Conservation (phyloP, 2,329 filamentous ascomycete species). For the Penicillium occitanis region DNA sequence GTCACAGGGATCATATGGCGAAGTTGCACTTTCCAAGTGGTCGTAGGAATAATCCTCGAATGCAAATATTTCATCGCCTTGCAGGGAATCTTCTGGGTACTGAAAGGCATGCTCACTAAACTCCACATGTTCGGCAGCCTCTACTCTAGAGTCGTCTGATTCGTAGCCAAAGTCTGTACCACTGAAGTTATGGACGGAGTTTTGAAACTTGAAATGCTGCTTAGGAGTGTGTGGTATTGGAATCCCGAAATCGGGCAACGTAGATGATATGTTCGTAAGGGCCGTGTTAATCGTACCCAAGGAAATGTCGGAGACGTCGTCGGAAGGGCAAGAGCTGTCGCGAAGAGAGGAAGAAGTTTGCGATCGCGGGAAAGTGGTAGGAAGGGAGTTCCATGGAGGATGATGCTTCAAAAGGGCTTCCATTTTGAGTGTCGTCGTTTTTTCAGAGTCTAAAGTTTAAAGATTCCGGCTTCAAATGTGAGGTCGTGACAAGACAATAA, state of each 20-base stretch:
- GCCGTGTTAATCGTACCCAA: constrained; percentile 28
- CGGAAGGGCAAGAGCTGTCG: constrained; percentile 43
- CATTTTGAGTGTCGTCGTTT: constrained; percentile 27
- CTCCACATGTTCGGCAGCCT: constrained; percentile 25
- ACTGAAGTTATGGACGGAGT: constrained; percentile 17
- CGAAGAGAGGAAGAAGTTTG: constrained; percentile 34
- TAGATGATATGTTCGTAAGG: constrained; percentile 27
- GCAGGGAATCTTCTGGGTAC: constrained; percentile 18
- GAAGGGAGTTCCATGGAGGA: constrained; percentile 40
- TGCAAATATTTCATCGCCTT: constrained; percentile 20
- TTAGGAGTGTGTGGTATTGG: constrained; percentile 29
- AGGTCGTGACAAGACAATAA: neutral
- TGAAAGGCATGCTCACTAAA: constrained; percentile 13
- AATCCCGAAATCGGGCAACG: constrained; percentile 25
- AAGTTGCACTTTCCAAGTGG: constrained; percentile 20
- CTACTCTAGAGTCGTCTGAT: constrained; percentile 35
- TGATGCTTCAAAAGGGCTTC: constrained; percentile 28
- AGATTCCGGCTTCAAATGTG: neutral
- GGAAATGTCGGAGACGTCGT: constrained; percentile 39
- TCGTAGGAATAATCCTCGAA: constrained; percentile 18
- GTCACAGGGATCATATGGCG: constrained; percentile 16
- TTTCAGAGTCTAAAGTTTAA: neutral
- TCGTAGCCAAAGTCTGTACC: constrained; percentile 42
- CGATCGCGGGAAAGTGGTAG: constrained; percentile 38
- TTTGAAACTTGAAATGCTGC: constrained; percentile 24